Conservation (phyloP, 495 filamentous ascomycete genomes). For the Penicillium flavigenum region DNA sequence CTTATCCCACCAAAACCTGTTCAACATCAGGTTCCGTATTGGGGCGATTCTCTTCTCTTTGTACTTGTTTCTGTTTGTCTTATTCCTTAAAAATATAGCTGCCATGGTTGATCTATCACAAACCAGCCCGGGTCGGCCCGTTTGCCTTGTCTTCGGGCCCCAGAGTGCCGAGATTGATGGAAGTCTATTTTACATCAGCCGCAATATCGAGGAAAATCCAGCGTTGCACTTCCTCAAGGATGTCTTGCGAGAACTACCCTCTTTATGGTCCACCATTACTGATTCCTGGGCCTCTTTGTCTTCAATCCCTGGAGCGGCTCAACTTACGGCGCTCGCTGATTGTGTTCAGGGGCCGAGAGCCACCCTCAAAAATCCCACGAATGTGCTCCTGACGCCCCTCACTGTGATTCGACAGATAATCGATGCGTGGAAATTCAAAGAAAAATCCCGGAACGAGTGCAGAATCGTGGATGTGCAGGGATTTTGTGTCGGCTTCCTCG, state of each 20-base stretch:
- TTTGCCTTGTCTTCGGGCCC: not conserved
- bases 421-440: not conserved
- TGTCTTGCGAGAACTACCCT: not conserved
- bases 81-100: not conserved
- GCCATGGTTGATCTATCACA: not conserved
- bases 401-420: slow-evolving; percentile 3
- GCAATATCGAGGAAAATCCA: not conserved
- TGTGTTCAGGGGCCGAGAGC: not conserved
- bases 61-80: no score
- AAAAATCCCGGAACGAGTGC: not conserved
- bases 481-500: slow-evolving; percentile 3
- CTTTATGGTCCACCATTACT: not conserved
- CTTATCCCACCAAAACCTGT: not conserved
- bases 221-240: not conserved
- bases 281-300: not conserved
- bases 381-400: not conserved
- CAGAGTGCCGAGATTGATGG: slow-evolving; percentile 1
- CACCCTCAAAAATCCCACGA: not conserved
- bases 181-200: not conserved
- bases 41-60: no score
- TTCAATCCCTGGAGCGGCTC: not conserved
- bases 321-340: not conserved
- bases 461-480: not conserved
- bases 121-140: not conserved
- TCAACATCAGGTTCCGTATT: not conserved